Conservation (phyloP, 352 stramenopile genomes). For the Phytophthora chlamydospora region DNA sequence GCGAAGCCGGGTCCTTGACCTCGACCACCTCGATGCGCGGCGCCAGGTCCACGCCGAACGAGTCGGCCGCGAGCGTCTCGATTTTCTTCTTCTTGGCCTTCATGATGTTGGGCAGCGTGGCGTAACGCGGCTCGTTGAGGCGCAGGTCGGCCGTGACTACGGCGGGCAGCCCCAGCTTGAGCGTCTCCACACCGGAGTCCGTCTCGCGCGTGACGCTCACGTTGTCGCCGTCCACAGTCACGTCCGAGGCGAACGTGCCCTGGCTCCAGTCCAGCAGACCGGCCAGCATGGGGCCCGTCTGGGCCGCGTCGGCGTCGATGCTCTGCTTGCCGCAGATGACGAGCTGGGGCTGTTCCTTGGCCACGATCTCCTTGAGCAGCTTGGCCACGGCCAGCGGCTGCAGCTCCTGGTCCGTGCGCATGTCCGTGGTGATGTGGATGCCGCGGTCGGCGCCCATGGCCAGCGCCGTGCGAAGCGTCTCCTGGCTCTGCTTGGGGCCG, state of each 20-base stretch:
- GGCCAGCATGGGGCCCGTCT: slow-evolving; percentile 95
- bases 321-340: slow-evolving; percentile 98
- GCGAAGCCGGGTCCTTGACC: slow-evolving; percentile 93
- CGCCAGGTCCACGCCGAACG: slow-evolving; percentile 74
- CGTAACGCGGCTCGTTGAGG: slow-evolving; percentile 99
- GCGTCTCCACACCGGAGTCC: slow-evolving; percentile 91
- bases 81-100: slow-evolving; percentile 97
- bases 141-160: slow-evolving; percentile 98
- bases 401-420: slow-evolving; percentile 97
- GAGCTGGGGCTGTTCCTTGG: slow-evolving; percentile 93
- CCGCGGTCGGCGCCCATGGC: slow-evolving; percentile 95
- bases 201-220: slow-evolving; percentile 94
- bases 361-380: slow-evolving; percentile 94
- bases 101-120: slow-evolving; percentile 99
- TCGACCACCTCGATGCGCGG: slow-evolving; percentile 77
- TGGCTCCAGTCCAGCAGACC: slow-evolving; percentile 97
- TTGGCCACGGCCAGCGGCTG: slow-evolving; percentile 98
- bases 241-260: slow-evolving; percentile 96
- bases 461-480: slow-evolving; percentile 95
- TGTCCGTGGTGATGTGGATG: slow-evolving; percentile 97
- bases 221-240: slow-evolving; percentile 69
- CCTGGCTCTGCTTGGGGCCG: slow-evolving; percentile 96
- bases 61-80: slow-evolving; percentile 74
- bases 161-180: slow-evolving; percentile 91
- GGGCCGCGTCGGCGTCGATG: slow-evolving; percentile 86